A percentile compares a stretch with the other conserved stretches of the same genome.
phyloP scores from a whole-genome alignment of 2,329 filamentous ascomycete species.

The Aspergillus luchuensis region DNA sequence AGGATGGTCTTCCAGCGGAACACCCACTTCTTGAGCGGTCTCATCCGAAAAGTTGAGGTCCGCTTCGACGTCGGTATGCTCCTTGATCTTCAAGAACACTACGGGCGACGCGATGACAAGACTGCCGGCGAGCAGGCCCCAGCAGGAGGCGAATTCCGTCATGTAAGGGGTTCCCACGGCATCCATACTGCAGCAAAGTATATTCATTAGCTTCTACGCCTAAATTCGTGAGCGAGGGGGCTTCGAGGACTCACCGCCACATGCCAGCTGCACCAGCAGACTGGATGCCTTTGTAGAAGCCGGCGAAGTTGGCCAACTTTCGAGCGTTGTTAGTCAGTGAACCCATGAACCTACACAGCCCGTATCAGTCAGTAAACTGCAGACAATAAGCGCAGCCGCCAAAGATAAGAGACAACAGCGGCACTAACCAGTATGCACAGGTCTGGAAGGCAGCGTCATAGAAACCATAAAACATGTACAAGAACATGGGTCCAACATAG shows the following conservation, averaged over 20 bases:
- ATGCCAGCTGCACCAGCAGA: slow-evolving; percentile 74
- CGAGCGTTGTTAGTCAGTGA: slow-evolving; percentile 89
- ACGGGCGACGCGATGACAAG: slow-evolving; percentile 77
- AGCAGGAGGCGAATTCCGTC: slow-evolving; percentile 72
- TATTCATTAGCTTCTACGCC: slow-evolving; percentile 11
- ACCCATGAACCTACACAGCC: slow-evolving; percentile 73
- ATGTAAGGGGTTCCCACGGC: slow-evolving; percentile 64
- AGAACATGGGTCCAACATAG: slow-evolving; percentile 78
- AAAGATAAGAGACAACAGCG: neutral
- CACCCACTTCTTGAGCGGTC: slow-evolving; percentile 69
- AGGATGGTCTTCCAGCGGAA: slow-evolving; percentile 21
- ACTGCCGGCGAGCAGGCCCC: slow-evolving; percentile 73
- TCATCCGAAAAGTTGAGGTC: slow-evolving; percentile 85
- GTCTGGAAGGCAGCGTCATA: slow-evolving; percentile 92
- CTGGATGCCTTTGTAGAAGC: slow-evolving; percentile 88
- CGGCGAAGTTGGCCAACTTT: slow-evolving; percentile 87
- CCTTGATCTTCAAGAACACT: slow-evolving; percentile 75
- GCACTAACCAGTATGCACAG: slow-evolving; percentile 75
- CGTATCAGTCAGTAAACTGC: neutral
- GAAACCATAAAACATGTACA: slow-evolving; percentile 89
- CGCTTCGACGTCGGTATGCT: slow-evolving; percentile 77
- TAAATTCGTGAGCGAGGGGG: neutral
- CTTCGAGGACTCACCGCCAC: slow-evolving; percentile 40
- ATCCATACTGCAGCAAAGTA: slow-evolving; percentile 69
- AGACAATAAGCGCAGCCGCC: neutral